Base-by-base conservation (phyloP, 192 early-diverging fungal genomes). In the Coemansia reversa region DNA sequence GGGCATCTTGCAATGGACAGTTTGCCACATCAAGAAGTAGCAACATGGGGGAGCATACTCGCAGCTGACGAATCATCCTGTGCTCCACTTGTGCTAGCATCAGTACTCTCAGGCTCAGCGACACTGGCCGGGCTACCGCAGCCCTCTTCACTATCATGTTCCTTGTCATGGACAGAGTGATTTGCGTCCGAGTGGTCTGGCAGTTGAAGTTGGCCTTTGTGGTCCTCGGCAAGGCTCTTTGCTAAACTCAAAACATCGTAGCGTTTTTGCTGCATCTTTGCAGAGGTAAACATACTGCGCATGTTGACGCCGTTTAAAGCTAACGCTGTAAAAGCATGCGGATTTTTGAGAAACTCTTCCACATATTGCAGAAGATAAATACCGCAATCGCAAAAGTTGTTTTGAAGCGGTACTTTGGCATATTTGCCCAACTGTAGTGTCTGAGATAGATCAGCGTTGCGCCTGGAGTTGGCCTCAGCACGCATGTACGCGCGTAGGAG, bases 301-400 rank as follows among this genome's bases (percentile, higher is more conserved):
- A 75, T 39, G 18, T 48, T 66, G n/a, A 74, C 58, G 25, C 66
- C 63, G 48, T 66, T 62, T 16, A 81, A 30, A 0, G 60, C 72
- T 24, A 72, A 30, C 29, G 63, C 51, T 20, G 70, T 45, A 42
- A 76, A 70, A 7, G 28, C 48, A 2, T 52, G 57, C 3, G 88
- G 88, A 50, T 75, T 63, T 51, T 71, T 60, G 30, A 93, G 60
- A 58, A 96, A 88, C 30, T 79, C 62, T 55, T 94, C 90, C 4
- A 92, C 83, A 62, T 90, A 92, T 60, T 93, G 86, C 7, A 92
- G 69, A n/a, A 96, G 49, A 75, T 86, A 94, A 16, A 96, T 76
- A n/a, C 94, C 94, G 65, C 94, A 96, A 70, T 96, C 94, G 59
- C 87, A 92, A 65, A 83, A 70, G 64, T 96, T 96, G 55, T 78